These are phyloP conservation scores for Xylogone sp. DNA, from an alignment of 2,329 filamentous ascomycete genomes.

Conservation along the genomic window DNA sequence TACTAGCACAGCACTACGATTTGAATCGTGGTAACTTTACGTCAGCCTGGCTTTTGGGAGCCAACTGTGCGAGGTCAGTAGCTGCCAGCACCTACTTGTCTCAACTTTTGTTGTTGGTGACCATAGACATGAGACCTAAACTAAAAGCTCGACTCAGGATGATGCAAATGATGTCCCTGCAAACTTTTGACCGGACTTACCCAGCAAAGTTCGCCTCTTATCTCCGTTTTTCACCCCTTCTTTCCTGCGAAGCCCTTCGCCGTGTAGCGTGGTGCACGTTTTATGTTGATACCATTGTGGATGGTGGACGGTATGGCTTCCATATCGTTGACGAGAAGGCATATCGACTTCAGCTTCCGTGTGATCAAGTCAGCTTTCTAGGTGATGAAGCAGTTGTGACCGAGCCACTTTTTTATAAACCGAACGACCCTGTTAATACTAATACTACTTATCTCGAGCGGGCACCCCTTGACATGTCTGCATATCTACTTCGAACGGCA, in stretches of 20 bases:
- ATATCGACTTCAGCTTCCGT: slow-evolving; percentile 11
- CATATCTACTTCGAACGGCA: slow-evolving; percentile 6
- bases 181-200: slow-evolving; percentile 11
- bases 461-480: slow-evolving; percentile 8
- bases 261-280: slow-evolving; percentile 11
- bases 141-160: too few species aligned
- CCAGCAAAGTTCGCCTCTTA: neutral
- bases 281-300: slow-evolving; percentile 9
- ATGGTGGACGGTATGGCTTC: slow-evolving; percentile 12
- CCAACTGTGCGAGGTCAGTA: slow-evolving; percentile 10
- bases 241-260: slow-evolving; percentile 11
- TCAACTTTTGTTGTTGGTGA: too few species aligned
- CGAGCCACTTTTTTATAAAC: slow-evolving; percentile 4
- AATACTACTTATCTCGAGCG: neutral
- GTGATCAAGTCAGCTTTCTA: slow-evolving; percentile 9
- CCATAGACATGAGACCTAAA: too few species aligned
- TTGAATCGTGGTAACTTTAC: slow-evolving; percentile 11
- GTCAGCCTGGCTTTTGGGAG: slow-evolving; percentile 10
- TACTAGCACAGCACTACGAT: slow-evolving; percentile 12
- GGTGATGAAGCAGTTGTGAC: slow-evolving; percentile 4
- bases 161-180: slow-evolving; percentile 15
- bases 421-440: neutral
- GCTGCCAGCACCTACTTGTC: too few species aligned
- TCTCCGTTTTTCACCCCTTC: slow-evolving; percentile 6
- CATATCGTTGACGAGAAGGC: slow-evolving; percentile 9